Evolutionary conservation across 176 grass and related monocot genomes (phyloP).

Genomic region (Musa beccarii): DNA sequence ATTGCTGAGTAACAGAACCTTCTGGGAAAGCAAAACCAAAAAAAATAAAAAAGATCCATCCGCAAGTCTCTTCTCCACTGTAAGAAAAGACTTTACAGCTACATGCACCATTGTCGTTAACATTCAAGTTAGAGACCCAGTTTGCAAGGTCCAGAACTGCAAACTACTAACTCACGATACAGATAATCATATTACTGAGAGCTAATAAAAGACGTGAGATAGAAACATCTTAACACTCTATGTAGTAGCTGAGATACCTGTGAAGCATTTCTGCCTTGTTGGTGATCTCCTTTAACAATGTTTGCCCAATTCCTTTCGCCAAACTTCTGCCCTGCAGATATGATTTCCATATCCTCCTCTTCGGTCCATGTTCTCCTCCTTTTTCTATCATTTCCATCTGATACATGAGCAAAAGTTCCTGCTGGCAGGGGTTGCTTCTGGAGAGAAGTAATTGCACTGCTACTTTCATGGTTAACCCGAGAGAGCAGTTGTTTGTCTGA

Average conservation of each 20-base stretch:
- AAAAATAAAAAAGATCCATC: no score
- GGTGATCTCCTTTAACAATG: slow-evolving; percentile 54
- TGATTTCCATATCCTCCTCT: slow-evolving; percentile 82
- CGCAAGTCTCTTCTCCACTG: not conserved
- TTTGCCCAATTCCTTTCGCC: slow-evolving; percentile 87
- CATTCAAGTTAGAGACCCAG: no score
- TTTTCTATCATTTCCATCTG: slow-evolving; percentile 64
- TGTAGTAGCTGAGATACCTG: slow-evolving; percentile 66
- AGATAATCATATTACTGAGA: not conserved
- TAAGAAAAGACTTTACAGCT: no score
- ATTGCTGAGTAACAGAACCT: not conserved
- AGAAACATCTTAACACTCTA: not conserved
- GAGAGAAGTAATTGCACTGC: slow-evolving; percentile 25
- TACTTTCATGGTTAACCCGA: slow-evolving; percentile 29
- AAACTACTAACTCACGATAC: not conserved
- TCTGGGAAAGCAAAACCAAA: not conserved
- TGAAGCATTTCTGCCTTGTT: slow-evolving; percentile 48
- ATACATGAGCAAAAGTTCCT: slow-evolving; percentile 37
- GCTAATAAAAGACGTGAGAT: not conserved
- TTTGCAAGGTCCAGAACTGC: no score
- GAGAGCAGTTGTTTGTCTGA: slow-evolving; percentile 58
- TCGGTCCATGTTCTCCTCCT: slow-evolving; percentile 81
- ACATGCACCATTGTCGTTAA: no score
- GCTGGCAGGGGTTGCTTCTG: slow-evolving; percentile 34
- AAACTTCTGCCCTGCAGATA: slow-evolving; percentile 48